A percentile compares a stretch with the other conserved stretches of the same genome.
Evolutionary conservation across 306 rosid species (phyloP).

Genomic region (Cicer arietinum): DNA sequence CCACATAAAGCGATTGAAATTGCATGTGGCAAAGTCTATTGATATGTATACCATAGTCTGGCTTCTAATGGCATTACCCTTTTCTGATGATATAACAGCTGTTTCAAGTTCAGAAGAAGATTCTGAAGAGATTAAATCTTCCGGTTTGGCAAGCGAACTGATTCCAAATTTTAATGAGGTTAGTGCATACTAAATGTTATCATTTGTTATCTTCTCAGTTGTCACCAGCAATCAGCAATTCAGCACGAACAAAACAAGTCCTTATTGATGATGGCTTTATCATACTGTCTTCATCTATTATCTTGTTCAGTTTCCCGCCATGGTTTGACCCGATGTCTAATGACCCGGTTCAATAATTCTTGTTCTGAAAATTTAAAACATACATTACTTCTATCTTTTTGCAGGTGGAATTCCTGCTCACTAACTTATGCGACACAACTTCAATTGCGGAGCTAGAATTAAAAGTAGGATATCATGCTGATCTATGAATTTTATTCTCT

Average conservation of each 20-base stretch:
- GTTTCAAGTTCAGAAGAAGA: conserved; percentile 52
- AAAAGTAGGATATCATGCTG: conserved; percentile 63
- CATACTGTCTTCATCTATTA: conserved; percentile 23
- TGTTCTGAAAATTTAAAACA: conserved; percentile 34
- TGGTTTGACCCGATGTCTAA: not conserved
- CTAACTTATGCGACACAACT: conserved; percentile 70
- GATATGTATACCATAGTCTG: conserved; percentile 30
- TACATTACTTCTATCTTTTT: conserved; percentile 42
- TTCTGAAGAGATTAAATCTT: conserved; percentile 55
- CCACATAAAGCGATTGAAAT: conserved; percentile 6
- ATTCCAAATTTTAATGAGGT: conserved; percentile 71
- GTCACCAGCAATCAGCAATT: not conserved
- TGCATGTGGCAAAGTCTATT: not conserved
- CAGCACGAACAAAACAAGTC: conserved; percentile 11
- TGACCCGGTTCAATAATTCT: not conserved
- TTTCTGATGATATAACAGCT: conserved; percentile 54
- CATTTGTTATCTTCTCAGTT: conserved; percentile 3
- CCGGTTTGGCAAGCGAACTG: conserved; percentile 52
- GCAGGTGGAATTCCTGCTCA: conserved; percentile 78
- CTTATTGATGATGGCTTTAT: conserved; percentile 16
- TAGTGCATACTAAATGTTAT: conserved; percentile 44
- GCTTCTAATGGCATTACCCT: conserved; percentile 32
- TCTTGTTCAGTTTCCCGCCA: not conserved
- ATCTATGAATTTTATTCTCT: conserved; percentile 17
- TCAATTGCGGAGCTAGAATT: conserved; percentile 73